Conservation (phyloP, 1,139 yeast species). For the Hyphopichia fennica region DNA sequence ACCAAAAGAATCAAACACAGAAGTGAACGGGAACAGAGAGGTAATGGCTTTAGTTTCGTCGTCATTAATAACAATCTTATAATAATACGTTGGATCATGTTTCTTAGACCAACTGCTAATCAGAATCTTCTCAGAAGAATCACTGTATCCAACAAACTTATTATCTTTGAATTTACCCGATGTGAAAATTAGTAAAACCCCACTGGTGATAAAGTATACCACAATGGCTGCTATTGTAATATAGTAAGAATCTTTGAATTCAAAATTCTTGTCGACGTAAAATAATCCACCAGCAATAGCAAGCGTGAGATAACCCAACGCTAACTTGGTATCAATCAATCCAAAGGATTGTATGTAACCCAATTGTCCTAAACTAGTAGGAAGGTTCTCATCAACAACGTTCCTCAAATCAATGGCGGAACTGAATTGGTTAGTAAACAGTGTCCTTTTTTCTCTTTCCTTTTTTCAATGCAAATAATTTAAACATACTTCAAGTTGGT, state of each 20-base stretch:
- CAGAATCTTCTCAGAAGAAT: constrained; percentile 33
- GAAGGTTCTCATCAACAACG: constrained; percentile 50
- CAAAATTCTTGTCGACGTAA: constrained; percentile 61
- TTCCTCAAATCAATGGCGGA: constrained; percentile 50
- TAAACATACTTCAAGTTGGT: constrained; percentile 30
- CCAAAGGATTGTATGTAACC: constrained; percentile 65
- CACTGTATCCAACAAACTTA: constrained; percentile 56
- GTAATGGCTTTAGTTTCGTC: constrained; percentile 17
- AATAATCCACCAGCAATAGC: constrained; percentile 65
- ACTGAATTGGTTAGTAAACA: constrained; percentile 22
- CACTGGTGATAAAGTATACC: constrained; percentile 57
- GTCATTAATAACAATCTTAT: constrained; percentile 30
- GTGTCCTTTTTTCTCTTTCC: no score
- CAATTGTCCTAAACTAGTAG: constrained; percentile 46
- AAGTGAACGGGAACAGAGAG: constrained; percentile 34
- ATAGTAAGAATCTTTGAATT: constrained; percentile 39
- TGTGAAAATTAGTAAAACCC: constrained; percentile 47
- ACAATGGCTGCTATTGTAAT: constrained; percentile 37
- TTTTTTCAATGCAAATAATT: constrained; percentile 6
- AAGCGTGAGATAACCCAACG: constrained; percentile 68
- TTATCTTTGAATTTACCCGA: constrained; percentile 47
- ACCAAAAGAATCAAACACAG: constrained; percentile 50
- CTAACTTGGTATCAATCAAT: constrained; percentile 62
- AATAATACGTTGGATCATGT: constrained; percentile 45
- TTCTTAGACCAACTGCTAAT: constrained; percentile 40